Percentiles rank a stretch among this genome's conserved stretches.
Conservation (phyloP, 176 grass and related monocot species). For the Paspalum notatum region DNA sequence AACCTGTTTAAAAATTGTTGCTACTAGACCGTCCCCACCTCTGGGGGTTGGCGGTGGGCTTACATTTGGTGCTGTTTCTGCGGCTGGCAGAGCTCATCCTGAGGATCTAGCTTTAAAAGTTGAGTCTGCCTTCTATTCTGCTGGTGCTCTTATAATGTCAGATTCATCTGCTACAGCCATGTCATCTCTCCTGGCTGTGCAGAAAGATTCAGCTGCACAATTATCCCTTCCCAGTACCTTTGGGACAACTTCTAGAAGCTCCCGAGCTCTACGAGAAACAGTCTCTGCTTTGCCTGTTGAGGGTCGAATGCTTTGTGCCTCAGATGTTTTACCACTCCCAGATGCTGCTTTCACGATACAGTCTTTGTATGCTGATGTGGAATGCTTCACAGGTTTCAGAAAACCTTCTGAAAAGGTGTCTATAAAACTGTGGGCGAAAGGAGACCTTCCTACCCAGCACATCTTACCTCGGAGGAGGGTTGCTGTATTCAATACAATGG, state of each 20-base stretch:
- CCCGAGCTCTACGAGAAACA: conserved; percentile 74
- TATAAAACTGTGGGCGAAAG: conserved; percentile 82
- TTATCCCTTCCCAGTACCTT: conserved; percentile 67
- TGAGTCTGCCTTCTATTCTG: conserved; percentile 90
- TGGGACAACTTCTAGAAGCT: conserved; percentile 75
- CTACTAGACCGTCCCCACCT: conserved; percentile 92
- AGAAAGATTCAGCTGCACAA: conserved; percentile 89
- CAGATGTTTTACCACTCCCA: conserved; percentile 73
- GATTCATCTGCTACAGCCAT: conserved; percentile 83
- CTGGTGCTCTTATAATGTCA: conserved; percentile 84
- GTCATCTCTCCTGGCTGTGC: conserved; percentile 89
- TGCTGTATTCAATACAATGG: conserved; percentile 89
- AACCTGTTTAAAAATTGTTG: conserved; percentile 88
- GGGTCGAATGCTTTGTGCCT: conserved; percentile 93
- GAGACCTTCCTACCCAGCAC: conserved; percentile 95
- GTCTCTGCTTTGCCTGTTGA: conserved; percentile 85
- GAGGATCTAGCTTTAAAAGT: conserved; percentile 94
- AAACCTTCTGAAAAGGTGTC: conserved; percentile 61
- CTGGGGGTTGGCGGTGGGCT: conserved; percentile 66
- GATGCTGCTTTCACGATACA: conserved; percentile 70
- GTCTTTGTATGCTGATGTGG: conserved; percentile 84
- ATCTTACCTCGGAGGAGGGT: conserved; percentile 90
- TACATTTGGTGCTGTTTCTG: conserved; percentile 67
- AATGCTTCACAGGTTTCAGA: conserved; percentile 66
- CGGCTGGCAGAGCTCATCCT: conserved; percentile 76